A percentile compares a stretch with the other conserved stretches of the same genome.
Evolutionary conservation across 148 eudicot species (phyloP).

Genomic region (Nyssa sinensis): DNA sequence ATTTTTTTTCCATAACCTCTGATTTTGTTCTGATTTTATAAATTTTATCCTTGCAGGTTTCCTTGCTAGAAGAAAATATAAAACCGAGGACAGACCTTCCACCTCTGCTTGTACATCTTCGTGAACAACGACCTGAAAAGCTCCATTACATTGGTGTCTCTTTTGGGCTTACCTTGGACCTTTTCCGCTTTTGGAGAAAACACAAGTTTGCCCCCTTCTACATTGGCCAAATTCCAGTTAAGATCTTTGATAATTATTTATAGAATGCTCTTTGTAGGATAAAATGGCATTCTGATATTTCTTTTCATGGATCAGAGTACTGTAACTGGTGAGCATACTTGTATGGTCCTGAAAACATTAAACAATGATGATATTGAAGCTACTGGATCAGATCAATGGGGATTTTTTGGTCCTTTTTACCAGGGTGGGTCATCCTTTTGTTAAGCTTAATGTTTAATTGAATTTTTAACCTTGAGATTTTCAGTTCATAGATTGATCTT

Average conservation of each 20-base stretch:
- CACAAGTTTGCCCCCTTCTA: slow-evolving; percentile 94
- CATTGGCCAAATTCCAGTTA: slow-evolving; percentile 73
- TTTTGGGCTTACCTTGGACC: slow-evolving; percentile 91
- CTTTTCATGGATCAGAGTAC: slow-evolving; percentile 44
- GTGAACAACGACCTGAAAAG: slow-evolving; percentile 84
- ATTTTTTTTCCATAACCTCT: neutral
- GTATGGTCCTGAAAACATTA: slow-evolving; percentile 81
- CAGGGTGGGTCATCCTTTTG: slow-evolving; percentile 48
- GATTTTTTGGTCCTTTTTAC: slow-evolving; percentile 68
- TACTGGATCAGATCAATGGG: slow-evolving; percentile 55
- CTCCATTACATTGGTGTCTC: slow-evolving; percentile 93
- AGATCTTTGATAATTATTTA: slow-evolving; percentile 22
- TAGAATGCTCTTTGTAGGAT: neutral
- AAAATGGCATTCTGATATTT: slow-evolving; percentile 3
- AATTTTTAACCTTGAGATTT: neutral
- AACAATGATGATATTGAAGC: slow-evolving; percentile 67
- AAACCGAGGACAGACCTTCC: slow-evolving; percentile 86
- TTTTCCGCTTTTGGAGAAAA: slow-evolving; percentile 89
- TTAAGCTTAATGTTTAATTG: neutral
- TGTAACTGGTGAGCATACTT: slow-evolving; percentile 90
- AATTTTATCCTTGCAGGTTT: slow-evolving; percentile 45
- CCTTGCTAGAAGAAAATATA: slow-evolving; percentile 80
- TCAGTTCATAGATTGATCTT: neutral
- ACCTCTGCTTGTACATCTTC: slow-evolving; percentile 78
- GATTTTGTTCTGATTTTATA: neutral